Base-by-base conservation (phyloP, 257 asterid species). In the Nicotiana tomentosiformis region DNA sequence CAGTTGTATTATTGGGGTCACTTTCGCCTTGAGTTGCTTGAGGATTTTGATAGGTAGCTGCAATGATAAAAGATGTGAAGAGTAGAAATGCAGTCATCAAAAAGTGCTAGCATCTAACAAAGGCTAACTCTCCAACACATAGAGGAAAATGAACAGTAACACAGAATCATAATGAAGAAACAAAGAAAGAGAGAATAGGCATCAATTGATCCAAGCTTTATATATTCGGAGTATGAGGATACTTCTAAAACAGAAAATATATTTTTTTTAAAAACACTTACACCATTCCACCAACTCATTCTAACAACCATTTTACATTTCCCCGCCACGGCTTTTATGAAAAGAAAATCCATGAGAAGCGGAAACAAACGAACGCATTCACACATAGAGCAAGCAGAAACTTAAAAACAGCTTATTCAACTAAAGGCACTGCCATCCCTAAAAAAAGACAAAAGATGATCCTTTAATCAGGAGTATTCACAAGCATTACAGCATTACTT, bases 1-100 rank as follows among this genome's bases (percentile, higher is more conserved):
- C 98, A 14, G 98, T 94, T 77, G 98, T 93, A 87, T 94, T 94
- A 89, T 87, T 94, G 56, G 97, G 98, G 85, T 94, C 97, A 87
- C 91, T 88, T 86, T 94, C 98, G 77, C 97, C 97, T 87, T 89
- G 95, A 89, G 51, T 88, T 85, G 93, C 97, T 85, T 89, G 97
- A 60, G 93, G 67, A 83, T 30, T 90, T 86, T 86, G 94, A 82
- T 88, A 91, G 5, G 94, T 87, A 82, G 91, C 98, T 94, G 97
- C 93, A 91, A 89, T 66, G 84, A 72, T 39, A 81, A 66, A 81
- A 80, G 62, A 43, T 66, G 78, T 66, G 82, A 84, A 46, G 83
- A 68, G 86, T 66, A 84, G 79, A 46, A 77, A 72, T 84, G 65
- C 18, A 76, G 15, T 76, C 80, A 76, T 51, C 80, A 26, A 51